These are phyloP conservation scores for Eudorina sp. DNA, from an alignment of 139 green algal genomes.

Conservation along the genomic window DNA sequence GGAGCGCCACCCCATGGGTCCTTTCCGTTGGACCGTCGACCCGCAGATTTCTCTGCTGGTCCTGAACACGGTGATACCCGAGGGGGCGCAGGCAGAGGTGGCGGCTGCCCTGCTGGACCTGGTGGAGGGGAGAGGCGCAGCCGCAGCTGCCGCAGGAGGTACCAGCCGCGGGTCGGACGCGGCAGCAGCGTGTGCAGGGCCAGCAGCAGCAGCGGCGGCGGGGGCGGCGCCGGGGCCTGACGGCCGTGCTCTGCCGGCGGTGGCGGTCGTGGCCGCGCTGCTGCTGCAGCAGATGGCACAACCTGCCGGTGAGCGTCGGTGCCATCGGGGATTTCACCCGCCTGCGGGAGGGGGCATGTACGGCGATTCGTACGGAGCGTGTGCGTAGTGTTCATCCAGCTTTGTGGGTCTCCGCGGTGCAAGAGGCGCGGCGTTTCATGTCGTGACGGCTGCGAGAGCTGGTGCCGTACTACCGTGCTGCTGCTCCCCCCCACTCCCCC, in stretches of 20 bases:
- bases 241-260: neutral
- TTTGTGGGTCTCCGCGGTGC: too few species aligned
- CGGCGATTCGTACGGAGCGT: too few species aligned
- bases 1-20: too few species aligned
- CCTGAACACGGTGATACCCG: conserved; percentile 8
- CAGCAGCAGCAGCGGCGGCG: neutral
- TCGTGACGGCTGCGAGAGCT: too few species aligned
- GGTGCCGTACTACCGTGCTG: too few species aligned
- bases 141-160: neutral
- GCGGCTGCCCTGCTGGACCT: conserved; percentile 34
- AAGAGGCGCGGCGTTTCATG: too few species aligned
- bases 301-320: neutral
- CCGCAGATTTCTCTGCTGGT: conserved; percentile 24
- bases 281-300: conserved; percentile 18
- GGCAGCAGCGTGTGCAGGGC: neutral
- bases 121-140: neutral
- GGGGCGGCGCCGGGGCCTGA: neutral
- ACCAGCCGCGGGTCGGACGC: neutral
- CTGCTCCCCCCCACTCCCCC: too few species aligned
- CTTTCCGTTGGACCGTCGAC: too few species aligned
- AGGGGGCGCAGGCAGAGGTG: conserved; percentile 29
- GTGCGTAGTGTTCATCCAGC: too few species aligned
- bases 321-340: too few species aligned
- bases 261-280: neutral
- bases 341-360: too few species aligned